Conservation (phyloP, 345 rosid genomes). For the Fremontodendron californicum region DNA sequence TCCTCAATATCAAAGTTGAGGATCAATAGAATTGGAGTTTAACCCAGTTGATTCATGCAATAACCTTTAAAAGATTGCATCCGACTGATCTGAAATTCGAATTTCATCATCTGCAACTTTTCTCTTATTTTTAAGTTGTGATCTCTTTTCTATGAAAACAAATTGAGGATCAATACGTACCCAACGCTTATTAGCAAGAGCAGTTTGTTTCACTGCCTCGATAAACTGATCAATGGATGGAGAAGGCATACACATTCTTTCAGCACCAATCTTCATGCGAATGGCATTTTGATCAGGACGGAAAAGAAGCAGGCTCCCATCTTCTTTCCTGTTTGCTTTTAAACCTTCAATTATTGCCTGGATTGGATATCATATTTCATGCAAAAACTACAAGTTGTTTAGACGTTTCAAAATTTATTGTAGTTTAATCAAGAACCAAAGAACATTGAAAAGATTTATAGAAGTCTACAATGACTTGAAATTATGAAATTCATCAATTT, state of each 20-base stretch:
- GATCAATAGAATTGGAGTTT: too few relatives aligned
- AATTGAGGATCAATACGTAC: conserved; percentile 38
- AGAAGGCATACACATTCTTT: conserved; percentile 85
- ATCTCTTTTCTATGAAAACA: too few relatives aligned
- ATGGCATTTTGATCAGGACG: conserved; percentile 72
- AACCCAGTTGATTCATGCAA: too few relatives aligned
- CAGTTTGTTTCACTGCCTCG: conserved; percentile 58
- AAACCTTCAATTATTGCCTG: conserved; percentile 76
- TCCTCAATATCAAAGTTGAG: too few relatives aligned
- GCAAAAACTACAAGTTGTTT: neutral
- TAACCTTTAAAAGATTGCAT: too few relatives aligned
- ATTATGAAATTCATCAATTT: too few relatives aligned
- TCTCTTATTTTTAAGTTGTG: too few relatives aligned
- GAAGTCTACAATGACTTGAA: neutral
- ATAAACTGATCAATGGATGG: conserved; percentile 71
- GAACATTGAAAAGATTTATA: neutral
- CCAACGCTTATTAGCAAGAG: conserved; percentile 75
- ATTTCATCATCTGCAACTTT: too few relatives aligned
- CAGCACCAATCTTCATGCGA: conserved; percentile 71
- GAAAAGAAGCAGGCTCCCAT: conserved; percentile 57
- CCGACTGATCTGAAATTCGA: too few relatives aligned
- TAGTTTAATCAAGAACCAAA: neutral
- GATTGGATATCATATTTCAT: neutral
- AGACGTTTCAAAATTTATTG: neutral
- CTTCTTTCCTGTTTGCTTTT: conserved; percentile 70